Percentiles rank a stretch among this genome's conserved stretches.
phyloP scores from a whole-genome alignment of 352 stramenopile genomes.

The Discostella stelligera region DNA sequence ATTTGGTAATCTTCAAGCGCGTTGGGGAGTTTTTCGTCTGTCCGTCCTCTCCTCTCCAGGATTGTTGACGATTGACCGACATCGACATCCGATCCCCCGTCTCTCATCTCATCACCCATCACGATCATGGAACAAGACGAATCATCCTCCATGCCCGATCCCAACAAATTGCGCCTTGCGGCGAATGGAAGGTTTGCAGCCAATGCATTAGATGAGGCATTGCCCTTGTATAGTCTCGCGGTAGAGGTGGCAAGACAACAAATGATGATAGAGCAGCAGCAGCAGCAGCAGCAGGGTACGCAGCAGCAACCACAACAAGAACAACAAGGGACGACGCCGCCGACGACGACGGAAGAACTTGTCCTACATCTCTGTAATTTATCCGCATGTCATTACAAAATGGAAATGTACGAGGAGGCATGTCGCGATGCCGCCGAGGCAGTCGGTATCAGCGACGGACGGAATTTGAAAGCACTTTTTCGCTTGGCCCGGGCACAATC shows the following conservation, averaged over 20 bases:
- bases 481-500: slow-evolving; percentile 65
- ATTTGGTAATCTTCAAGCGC: neutral
- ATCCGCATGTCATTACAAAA: slow-evolving; percentile 69
- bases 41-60: no score
- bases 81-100: no score
- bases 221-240: slow-evolving; percentile 44
- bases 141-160: slow-evolving; percentile 8
- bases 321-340: neutral
- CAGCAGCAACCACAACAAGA: neutral
- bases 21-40: neutral
- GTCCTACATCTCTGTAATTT: slow-evolving; percentile 76
- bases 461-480: slow-evolving; percentile 68
- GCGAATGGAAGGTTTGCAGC: slow-evolving; percentile 44
- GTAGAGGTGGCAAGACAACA: slow-evolving; percentile 36
- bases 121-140: slow-evolving; percentile 5
- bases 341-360: slow-evolving; percentile 13
- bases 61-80: no score
- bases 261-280: slow-evolving; percentile 4
- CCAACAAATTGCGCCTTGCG: slow-evolving; percentile 42
- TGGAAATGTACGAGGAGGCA: slow-evolving; percentile 65
- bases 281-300: neutral
- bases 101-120: neutral
- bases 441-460: slow-evolving; percentile 36
- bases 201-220: slow-evolving; percentile 42
- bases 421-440: slow-evolving; percentile 57